Conservation (phyloP, 73 alveolate species). For the Paramecium primaurelia region DNA sequence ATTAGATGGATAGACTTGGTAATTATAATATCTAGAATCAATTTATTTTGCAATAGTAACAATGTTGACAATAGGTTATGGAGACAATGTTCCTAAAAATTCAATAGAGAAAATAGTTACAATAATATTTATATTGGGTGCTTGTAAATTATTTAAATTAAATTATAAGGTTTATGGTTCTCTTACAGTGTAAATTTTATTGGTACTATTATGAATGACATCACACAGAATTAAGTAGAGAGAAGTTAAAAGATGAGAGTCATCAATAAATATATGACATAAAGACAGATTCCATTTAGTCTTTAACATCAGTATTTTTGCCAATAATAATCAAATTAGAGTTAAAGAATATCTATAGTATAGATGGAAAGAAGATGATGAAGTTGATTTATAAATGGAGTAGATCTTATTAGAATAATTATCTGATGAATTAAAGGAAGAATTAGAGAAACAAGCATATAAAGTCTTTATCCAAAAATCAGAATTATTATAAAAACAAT, state of each 20-base stretch:
- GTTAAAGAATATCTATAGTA: conserved; percentile 10
- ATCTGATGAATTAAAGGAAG: conserved; percentile 41
- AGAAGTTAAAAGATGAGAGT: conserved; percentile 31
- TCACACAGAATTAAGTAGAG: conserved; percentile 21
- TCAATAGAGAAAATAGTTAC: conserved; percentile 16
- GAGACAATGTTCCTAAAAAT: conserved; percentile 21
- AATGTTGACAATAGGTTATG: conserved; percentile 34
- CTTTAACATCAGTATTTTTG: background rate
- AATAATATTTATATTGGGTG: background rate
- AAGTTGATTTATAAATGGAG: conserved; percentile 2
- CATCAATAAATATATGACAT: background rate
- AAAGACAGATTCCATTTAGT: background rate
- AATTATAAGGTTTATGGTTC: background rate
- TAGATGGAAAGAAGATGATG: conserved; percentile 50
- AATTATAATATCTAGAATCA: background rate
- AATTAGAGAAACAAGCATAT: background rate
- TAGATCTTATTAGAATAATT: background rate
- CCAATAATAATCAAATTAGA: background rate
- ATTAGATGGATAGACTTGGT: background rate
- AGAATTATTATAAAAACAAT: background rate
- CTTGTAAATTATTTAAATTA: background rate
- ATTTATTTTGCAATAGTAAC: conserved; percentile 35
- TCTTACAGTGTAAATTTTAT: conserved; percentile 21
- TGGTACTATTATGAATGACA: background rate
- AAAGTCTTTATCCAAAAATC: background rate